Conservation (phyloP, 352 stramenopile genomes). For the Globisporangium radiosum region DNA sequence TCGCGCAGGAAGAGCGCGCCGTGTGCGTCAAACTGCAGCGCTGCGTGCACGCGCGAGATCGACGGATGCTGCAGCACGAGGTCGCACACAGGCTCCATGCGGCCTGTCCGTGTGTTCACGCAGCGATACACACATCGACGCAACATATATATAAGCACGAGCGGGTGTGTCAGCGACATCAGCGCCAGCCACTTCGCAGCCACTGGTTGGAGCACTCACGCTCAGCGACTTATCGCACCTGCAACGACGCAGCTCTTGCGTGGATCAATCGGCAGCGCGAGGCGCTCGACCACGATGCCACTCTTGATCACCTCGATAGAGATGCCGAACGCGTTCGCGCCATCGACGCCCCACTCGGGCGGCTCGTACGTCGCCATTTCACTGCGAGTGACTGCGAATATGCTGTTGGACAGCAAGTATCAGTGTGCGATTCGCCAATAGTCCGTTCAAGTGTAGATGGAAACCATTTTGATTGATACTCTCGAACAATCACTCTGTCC, state of each 20-base stretch:
- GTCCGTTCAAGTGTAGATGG: too few relatives aligned
- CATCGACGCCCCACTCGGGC: conserved; percentile 39
- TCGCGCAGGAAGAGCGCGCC: conserved; percentile 72
- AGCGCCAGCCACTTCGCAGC: neutral
- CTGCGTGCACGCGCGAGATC: conserved; percentile 70
- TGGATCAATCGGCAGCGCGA: conserved; percentile 25
- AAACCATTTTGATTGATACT: too few relatives aligned
- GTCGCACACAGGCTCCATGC: conserved; percentile 59
- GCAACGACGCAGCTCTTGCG: conserved; percentile 39
- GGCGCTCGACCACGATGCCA: conserved; percentile 41
- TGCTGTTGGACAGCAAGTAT: too few relatives aligned
- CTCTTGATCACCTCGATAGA: conserved; percentile 70
- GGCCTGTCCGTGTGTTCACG: conserved; percentile 11
- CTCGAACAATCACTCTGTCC: too few relatives aligned
- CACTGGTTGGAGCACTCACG: too few relatives aligned
- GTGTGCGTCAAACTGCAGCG: conserved; percentile 58
- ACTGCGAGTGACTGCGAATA: neutral
- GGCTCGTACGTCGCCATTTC: conserved; percentile 31
- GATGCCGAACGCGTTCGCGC: conserved; percentile 43
- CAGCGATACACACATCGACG: neutral
- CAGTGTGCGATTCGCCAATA: too few relatives aligned
- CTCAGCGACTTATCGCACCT: conserved; percentile 3
- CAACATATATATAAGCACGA: neutral
- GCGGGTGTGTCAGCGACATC: neutral
- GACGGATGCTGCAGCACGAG: conserved; percentile 68